Evolutionary conservation across 164 flowering plant species (phyloP).

Genomic region (Macadamia tetraphylla): DNA sequence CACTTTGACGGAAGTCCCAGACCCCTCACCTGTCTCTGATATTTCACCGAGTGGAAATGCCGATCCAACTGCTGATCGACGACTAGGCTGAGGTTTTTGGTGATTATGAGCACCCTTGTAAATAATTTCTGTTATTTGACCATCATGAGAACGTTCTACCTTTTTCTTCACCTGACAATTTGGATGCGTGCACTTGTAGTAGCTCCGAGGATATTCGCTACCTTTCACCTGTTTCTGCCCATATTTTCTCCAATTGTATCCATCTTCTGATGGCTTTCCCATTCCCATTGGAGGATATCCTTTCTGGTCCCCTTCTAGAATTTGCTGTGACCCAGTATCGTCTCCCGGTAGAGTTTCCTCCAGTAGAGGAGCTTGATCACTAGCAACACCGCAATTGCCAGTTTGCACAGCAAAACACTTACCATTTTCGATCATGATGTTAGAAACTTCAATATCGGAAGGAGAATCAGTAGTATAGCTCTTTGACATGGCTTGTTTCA

Average conservation of each 20-base stretch:
- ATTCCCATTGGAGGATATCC: conserved; percentile 27
- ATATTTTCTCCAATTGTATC: conserved; percentile 83
- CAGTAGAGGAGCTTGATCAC: conserved; percentile 18
- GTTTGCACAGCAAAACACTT: conserved; percentile 16
- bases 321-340: conserved; percentile 17
- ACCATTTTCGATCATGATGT: conserved; percentile 13
- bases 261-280: conserved; percentile 59
- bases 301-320: conserved; percentile 37
- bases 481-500: conserved; percentile 17
- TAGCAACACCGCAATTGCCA: conserved; percentile 14
- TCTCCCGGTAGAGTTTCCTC: conserved; percentile 29
- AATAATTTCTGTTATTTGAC: conserved; percentile 70
- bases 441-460: conserved; percentile 20
- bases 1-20: conserved; percentile 27
- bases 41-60: conserved; percentile 30
- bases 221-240: conserved; percentile 93
- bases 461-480: conserved; percentile 16
- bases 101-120: conserved; percentile 77
- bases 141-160: conserved; percentile 72
- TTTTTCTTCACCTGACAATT: conserved; percentile 73
- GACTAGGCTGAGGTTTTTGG: conserved; percentile 56
- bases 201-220: conserved; percentile 79
- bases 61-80: conserved; percentile 41
- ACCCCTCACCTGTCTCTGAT: conserved; percentile 35
- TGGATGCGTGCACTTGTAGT: conserved; percentile 75